A percentile compares a stretch with the other conserved stretches of the same genome.
These are phyloP conservation scores for Microbotryum intermedium DNA, from an alignment of 1,284 basidiomycete species.

Conservation along the genomic window DNA sequence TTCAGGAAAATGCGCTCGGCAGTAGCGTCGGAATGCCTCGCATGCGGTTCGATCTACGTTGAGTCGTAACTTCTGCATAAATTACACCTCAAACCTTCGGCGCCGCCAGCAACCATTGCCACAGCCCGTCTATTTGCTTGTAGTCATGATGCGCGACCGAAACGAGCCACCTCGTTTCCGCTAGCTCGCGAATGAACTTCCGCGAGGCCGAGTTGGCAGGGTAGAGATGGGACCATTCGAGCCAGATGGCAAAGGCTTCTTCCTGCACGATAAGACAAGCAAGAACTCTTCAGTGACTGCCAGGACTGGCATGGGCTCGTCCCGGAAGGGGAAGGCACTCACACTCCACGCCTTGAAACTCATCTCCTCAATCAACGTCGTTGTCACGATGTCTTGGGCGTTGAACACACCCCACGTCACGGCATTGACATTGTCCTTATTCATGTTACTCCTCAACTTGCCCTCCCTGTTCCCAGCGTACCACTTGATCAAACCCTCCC, in stretches of 20 bases:
- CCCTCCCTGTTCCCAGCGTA: constrained; percentile 66
- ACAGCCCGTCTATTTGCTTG: constrained; percentile 68
- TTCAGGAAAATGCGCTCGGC: too few species aligned
- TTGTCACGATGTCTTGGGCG: constrained; percentile 43
- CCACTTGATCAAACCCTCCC: constrained; percentile 28
- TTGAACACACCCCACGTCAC: constrained; percentile 45
- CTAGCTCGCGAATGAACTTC: constrained; percentile 60
- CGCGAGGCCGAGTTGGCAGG: constrained; percentile 65
- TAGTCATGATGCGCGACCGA: constrained; percentile 93
- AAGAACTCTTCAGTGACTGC: constrained; percentile 8
- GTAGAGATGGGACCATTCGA: constrained; percentile 85
- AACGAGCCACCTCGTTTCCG: constrained; percentile 76
- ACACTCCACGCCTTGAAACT: constrained; percentile 52
- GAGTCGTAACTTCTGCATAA: too few species aligned
- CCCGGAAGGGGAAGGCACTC: constrained; percentile 28
- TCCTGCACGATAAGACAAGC: constrained; percentile 50
- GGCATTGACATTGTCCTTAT: constrained; percentile 40
- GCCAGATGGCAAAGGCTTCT: constrained; percentile 94
- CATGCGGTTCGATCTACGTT: too few species aligned
- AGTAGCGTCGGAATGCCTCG: too few species aligned
- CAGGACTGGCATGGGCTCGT: too few species aligned
- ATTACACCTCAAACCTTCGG: neutral
- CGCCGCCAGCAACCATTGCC: constrained; percentile 62
- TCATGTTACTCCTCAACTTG: constrained; percentile 39
- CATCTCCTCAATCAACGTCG: constrained; percentile 44